Percentiles rank a stretch among this genome's conserved stretches.
Conservation (phyloP, 352 stramenopile genomes). For the Phytophthora pisi region DNA sequence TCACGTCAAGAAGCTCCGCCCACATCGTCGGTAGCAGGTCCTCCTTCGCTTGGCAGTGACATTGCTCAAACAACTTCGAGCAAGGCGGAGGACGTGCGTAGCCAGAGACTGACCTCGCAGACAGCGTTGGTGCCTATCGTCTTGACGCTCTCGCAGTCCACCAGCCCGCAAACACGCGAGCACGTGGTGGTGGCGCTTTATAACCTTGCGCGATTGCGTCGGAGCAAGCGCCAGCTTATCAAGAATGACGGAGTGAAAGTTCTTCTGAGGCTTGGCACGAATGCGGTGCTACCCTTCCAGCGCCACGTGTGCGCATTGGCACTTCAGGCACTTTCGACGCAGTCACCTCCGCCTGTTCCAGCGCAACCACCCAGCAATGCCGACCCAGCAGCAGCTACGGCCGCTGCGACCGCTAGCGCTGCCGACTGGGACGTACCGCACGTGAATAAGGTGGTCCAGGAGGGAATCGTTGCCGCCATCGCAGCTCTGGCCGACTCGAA, state of each 20-base stretch:
- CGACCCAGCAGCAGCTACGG: conserved; percentile 22
- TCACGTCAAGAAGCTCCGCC: conserved; percentile 42
- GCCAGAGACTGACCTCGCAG: conserved; percentile 59
- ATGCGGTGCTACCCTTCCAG: conserved; percentile 49
- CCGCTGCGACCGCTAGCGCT: conserved; percentile 10
- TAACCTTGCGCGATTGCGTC: conserved; percentile 63
- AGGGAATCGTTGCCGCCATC: conserved; percentile 72
- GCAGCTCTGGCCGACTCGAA: conserved; percentile 63
- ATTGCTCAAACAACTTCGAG: neutral
- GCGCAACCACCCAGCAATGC: conserved; percentile 17
- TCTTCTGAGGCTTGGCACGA: conserved; percentile 58
- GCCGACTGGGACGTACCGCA: conserved; percentile 48
- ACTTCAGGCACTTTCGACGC: conserved; percentile 62
- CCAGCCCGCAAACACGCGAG: conserved; percentile 55
- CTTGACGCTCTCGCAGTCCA: conserved; percentile 60
- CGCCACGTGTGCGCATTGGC: conserved; percentile 70
- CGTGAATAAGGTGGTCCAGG: conserved; percentile 67
- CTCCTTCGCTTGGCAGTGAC: conserved; percentile 1
- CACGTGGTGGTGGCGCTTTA: conserved; percentile 71
- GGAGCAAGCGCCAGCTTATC: conserved; percentile 69
- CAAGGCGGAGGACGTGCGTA: conserved; percentile 53
- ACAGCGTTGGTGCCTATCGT: conserved; percentile 58
- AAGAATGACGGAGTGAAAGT: conserved; percentile 82
- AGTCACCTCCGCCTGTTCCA: conserved; percentile 28
- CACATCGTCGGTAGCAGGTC: neutral